phyloP scores from a whole-genome alignment of 495 filamentous ascomycete genomes.

The Penicillium cinerascens region DNA sequence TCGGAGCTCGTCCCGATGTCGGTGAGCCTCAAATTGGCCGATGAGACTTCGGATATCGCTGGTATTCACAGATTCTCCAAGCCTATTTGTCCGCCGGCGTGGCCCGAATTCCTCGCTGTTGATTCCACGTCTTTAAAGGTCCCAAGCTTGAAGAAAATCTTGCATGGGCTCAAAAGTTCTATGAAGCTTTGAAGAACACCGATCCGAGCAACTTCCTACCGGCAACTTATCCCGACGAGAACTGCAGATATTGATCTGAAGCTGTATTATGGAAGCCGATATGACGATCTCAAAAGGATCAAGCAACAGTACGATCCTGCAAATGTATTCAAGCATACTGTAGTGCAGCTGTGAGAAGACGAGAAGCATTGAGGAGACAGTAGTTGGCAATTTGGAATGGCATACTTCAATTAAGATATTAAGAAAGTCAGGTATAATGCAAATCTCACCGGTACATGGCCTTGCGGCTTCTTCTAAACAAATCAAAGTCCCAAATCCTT shows the following conservation, averaged over 20 bases:
- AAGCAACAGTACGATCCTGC: constrained; percentile 12
- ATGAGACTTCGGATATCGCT: not conserved
- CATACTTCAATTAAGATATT: not conserved
- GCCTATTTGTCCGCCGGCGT: constrained; percentile 42
- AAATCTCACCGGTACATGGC: not conserved
- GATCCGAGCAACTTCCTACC: constrained; percentile 5
- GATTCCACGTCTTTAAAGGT: constrained; percentile 47
- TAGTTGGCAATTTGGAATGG: too few species aligned
- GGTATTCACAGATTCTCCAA: not conserved
- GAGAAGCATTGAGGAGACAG: too few species aligned
- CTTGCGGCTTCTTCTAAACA: not conserved
- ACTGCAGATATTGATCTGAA: constrained; percentile 1
- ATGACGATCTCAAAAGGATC: constrained; percentile 3
- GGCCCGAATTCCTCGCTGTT: constrained; percentile 38
- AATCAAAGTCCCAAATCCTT: not conserved
- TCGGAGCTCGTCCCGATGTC: not conserved
- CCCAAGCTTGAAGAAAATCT: not conserved
- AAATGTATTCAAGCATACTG: constrained; percentile 10
- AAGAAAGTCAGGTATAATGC: not conserved
- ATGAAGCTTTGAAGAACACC: constrained; percentile 9
- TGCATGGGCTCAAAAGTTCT: constrained; percentile 8
- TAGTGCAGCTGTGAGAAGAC: constrained; percentile 3
- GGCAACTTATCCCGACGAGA: constrained; percentile 6
- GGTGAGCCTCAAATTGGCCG: not conserved
- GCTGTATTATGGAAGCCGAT: constrained; percentile 5